Evolutionary conservation across 2,329 filamentous ascomycete genomes (phyloP).

Genomic region (Didymella segeticola): DNA sequence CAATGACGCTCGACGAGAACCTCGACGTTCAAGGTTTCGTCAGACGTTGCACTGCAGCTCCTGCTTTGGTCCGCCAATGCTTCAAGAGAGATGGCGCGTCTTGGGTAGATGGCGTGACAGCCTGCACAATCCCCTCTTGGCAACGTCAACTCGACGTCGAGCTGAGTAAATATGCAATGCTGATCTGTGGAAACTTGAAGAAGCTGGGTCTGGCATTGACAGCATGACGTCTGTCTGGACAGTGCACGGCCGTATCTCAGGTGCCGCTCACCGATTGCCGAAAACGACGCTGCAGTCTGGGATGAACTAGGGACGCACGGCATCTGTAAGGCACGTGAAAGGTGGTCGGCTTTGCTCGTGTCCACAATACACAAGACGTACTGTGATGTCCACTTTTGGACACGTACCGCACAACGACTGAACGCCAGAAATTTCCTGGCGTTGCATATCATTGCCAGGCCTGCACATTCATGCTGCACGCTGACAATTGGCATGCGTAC

Average conservation of each 20-base stretch:
- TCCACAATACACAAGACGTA: slow-evolving; percentile 11
- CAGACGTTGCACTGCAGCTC: slow-evolving; percentile 27
- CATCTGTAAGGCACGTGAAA: slow-evolving; percentile 15
- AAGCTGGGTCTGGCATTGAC: not conserved
- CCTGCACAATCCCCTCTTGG: not conserved
- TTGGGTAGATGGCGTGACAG: not conserved
- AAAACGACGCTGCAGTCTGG: slow-evolving; percentile 4
- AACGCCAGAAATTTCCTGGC: slow-evolving; percentile 4
- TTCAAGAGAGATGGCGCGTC: not conserved
- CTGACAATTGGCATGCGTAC: slow-evolving; percentile 12
- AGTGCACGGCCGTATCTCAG: slow-evolving; percentile 4
- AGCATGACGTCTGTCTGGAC: slow-evolving; percentile 9
- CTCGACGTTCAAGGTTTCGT: slow-evolving; percentile 20
- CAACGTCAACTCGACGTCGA: slow-evolving; percentile 6
- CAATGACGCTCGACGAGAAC: slow-evolving; percentile 23
- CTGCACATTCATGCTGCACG: slow-evolving; percentile 12
- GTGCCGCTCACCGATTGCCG: slow-evolving; percentile 9
- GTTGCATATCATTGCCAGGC: slow-evolving; percentile 17
- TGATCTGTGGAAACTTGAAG: slow-evolving; percentile 1
- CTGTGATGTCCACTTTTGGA: slow-evolving; percentile 9
- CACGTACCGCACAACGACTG: slow-evolving; percentile 9
- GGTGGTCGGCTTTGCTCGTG: slow-evolving; percentile 5
- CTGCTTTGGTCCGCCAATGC: slow-evolving; percentile 12
- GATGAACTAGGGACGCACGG: slow-evolving; percentile 11
- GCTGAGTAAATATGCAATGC: not conserved